phyloP scores from a whole-genome alignment of 2,329 filamentous ascomycete genomes.

The Cytospora chrysosperma region DNA sequence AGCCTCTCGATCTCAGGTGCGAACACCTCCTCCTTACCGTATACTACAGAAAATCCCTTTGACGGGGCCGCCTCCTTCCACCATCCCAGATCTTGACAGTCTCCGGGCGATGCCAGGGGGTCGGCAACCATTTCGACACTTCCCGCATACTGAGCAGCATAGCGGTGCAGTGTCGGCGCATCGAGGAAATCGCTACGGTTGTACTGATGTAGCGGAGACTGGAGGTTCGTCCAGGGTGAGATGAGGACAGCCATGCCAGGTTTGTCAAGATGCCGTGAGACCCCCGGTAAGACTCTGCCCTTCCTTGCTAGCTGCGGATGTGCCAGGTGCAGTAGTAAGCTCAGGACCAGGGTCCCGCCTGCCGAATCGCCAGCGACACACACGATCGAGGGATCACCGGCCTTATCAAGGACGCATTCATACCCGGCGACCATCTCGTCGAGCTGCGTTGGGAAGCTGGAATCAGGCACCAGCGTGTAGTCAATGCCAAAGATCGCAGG shows the following conservation, averaged over 20 bases:
- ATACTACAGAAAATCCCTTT: constrained; percentile 67
- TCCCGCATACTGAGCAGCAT: constrained; percentile 68
- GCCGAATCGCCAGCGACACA: constrained; percentile 79
- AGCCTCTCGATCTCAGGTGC: constrained; percentile 66
- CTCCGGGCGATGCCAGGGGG: constrained; percentile 66
- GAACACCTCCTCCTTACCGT: constrained; percentile 76
- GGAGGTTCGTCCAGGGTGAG: constrained; percentile 76
- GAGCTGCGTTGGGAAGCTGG: constrained; percentile 70
- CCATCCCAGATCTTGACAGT: constrained; percentile 62
- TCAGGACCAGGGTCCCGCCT: constrained; percentile 71
- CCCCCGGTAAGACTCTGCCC: constrained; percentile 27
- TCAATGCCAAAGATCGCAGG: constrained; percentile 78
- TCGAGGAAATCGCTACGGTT: constrained; percentile 77
- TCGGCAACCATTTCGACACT: constrained; percentile 47
- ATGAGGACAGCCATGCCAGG: constrained; percentile 70
- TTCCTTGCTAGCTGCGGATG: constrained; percentile 26
- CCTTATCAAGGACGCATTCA: constrained; percentile 62
- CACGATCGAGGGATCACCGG: constrained; percentile 58
- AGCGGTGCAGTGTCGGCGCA: constrained; percentile 61
- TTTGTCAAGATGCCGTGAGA: constrained; percentile 30
- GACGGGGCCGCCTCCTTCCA: constrained; percentile 68
- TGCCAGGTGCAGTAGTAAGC: constrained; percentile 67
- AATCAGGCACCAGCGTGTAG: constrained; percentile 76
- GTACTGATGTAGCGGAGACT: constrained; percentile 65
- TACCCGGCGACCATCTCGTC: constrained; percentile 70